A percentile compares a stretch with the other conserved stretches of the same genome.
These are phyloP conservation scores for Phaeotremella skinneri DNA, from an alignment of 768 basidiomycete species.

Conservation along the genomic window DNA sequence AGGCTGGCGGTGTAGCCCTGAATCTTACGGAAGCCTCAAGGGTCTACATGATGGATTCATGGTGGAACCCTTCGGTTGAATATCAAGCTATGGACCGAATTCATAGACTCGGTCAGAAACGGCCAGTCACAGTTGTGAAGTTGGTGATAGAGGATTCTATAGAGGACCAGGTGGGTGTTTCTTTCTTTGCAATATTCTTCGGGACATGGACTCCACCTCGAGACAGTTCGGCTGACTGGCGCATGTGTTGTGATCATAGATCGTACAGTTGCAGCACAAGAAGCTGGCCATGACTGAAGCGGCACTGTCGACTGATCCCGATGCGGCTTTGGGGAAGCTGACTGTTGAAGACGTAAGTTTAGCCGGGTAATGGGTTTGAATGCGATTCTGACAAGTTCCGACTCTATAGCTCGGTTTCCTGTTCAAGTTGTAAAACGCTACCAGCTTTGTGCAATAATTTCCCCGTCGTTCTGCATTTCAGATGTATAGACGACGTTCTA, in stretches of 20 bases:
- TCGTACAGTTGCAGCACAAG: conserved; percentile 96
- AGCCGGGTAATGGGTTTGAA: neutral
- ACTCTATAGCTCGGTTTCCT: conserved; percentile 48
- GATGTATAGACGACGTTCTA: too few species aligned
- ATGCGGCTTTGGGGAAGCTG: conserved; percentile 84
- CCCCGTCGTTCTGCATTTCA: too few species aligned
- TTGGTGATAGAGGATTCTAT: conserved; percentile 94
- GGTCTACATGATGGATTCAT: conserved; percentile 94
- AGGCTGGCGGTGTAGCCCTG: conserved; percentile 74
- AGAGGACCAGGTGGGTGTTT: conserved; percentile 55
- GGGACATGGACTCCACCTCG: neutral
- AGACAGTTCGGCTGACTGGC: neutral
- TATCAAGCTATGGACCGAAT: conserved; percentile 85
- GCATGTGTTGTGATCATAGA: conserved; percentile 56
- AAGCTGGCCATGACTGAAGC: conserved; percentile 84
- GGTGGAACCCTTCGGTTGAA: conserved; percentile 95
- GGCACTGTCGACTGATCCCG: conserved; percentile 43
- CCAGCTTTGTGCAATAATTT: too few species aligned
- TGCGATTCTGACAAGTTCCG: neutral
- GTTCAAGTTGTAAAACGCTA: conserved; percentile 44
- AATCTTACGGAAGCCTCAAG: conserved; percentile 65
- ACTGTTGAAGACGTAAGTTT: conserved; percentile 64
- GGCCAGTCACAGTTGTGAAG: conserved; percentile 90
- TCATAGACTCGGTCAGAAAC: conserved; percentile 89
- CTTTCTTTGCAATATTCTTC: neutral